A percentile compares a stretch with the other conserved stretches of the same genome.
Conservation (phyloP, 2,329 filamentous ascomycete genomes). For the Penicillium sp. region DNA sequence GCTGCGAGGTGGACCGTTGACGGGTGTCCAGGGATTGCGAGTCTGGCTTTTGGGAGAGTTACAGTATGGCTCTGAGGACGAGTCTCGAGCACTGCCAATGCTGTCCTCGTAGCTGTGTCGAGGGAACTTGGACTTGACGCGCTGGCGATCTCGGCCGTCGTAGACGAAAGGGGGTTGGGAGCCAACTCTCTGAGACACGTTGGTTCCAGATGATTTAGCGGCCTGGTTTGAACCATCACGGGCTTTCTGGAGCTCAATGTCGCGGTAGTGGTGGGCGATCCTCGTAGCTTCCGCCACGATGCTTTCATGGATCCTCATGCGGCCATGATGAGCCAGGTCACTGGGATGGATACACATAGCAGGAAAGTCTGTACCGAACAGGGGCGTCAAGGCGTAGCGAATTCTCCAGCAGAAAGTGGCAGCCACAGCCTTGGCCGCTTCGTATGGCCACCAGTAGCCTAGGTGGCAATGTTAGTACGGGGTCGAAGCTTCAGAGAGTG, state of each 20-base stretch:
- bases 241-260: slow-evolving; percentile 25
- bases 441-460: slow-evolving; percentile 97
- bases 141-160: slow-evolving; percentile 19
- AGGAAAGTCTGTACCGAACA: slow-evolving; percentile 83
- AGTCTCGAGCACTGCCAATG: slow-evolving; percentile 40
- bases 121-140: slow-evolving; percentile 16
- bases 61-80: slow-evolving; percentile 36
- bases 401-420: slow-evolving; percentile 85
- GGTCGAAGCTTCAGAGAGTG: neutral
- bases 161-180: slow-evolving; percentile 4
- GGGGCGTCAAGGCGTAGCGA: slow-evolving; percentile 76
- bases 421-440: slow-evolving; percentile 79
- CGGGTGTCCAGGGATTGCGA: slow-evolving; percentile 39
- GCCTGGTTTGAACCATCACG: slow-evolving; percentile 7
- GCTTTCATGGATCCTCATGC: slow-evolving; percentile 60
- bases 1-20: slow-evolving; percentile 39
- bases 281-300: slow-evolving; percentile 53
- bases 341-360: slow-evolving; percentile 62
- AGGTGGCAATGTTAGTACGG: slow-evolving; percentile 1
- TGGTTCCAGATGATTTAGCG: neutral
- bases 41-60: slow-evolving; percentile 40
- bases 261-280: slow-evolving; percentile 30
- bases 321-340: slow-evolving; percentile 56
- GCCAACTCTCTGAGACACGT: neutral
- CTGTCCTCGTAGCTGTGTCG: slow-evolving; percentile 27